Conservation (phyloP, 805 yeast genomes). For the Wickerhamomyces ciferrii region DNA sequence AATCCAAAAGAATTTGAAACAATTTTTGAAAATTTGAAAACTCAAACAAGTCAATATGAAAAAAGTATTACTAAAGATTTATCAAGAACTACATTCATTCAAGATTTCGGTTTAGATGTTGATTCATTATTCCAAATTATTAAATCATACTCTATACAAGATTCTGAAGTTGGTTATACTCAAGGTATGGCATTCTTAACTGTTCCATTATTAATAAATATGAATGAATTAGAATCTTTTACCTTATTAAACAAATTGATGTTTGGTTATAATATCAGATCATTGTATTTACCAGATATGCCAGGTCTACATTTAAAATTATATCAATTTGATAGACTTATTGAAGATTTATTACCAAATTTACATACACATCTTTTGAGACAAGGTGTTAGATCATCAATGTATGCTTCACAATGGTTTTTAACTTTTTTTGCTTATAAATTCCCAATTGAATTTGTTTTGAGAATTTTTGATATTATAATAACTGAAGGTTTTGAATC, state of each 20-base stretch:
- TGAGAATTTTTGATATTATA: slow-evolving; percentile 82
- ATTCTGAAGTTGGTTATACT: slow-evolving; percentile 93
- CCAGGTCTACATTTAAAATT: slow-evolving; percentile 82
- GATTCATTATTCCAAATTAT: slow-evolving; percentile 69
- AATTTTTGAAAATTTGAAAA: slow-evolving; percentile 33
- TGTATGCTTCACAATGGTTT: slow-evolving; percentile 99
- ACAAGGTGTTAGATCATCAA: slow-evolving; percentile 85
- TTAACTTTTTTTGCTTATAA: slow-evolving; percentile 92
- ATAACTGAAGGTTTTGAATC: slow-evolving; percentile 91
- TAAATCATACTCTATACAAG: slow-evolving; percentile 79
- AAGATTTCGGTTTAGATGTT: slow-evolving; percentile 44
- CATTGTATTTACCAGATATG: slow-evolving; percentile 83
- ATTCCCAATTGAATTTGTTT: slow-evolving; percentile 84
- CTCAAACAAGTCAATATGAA: slow-evolving; percentile 60
- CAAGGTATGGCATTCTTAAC: slow-evolving; percentile 97
- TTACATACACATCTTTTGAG: slow-evolving; percentile 71
- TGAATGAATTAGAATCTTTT: slow-evolving; percentile 82
- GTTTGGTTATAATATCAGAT: slow-evolving; percentile 79
- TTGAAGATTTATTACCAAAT: slow-evolving; percentile 72
- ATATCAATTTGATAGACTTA: slow-evolving; percentile 84
- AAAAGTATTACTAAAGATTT: slow-evolving; percentile 77
- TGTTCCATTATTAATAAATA: slow-evolving; percentile 77
- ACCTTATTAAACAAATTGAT: slow-evolving; percentile 74
- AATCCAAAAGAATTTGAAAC: slow-evolving; percentile 44
- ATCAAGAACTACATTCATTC: slow-evolving; percentile 78